A percentile compares a stretch with the other conserved stretches of the same genome.
Evolutionary conservation across 1,284 basidiomycete genomes (phyloP).

Genomic region (Kalmanozyma brasiliensis): DNA sequence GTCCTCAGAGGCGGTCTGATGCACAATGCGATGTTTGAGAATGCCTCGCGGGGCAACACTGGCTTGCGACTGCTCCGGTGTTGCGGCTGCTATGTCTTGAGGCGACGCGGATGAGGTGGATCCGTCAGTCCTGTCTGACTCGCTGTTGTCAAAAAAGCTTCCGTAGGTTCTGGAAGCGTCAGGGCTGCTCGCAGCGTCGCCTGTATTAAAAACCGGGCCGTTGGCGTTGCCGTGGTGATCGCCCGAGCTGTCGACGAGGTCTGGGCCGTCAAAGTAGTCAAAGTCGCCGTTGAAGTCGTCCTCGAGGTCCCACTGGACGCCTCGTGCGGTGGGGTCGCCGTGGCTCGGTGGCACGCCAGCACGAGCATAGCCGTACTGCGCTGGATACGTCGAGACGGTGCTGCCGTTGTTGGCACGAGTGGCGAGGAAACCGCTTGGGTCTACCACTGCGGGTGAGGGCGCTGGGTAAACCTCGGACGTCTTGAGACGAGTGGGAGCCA

Average conservation of each 20-base stretch:
- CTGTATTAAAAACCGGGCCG: slow-evolving; percentile 52
- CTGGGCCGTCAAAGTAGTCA: slow-evolving; percentile 75
- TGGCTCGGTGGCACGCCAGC: slow-evolving; percentile 25
- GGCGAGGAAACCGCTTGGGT: slow-evolving; percentile 69
- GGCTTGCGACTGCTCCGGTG: slow-evolving; percentile 46
- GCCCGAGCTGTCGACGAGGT: slow-evolving; percentile 66
- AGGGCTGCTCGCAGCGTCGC: slow-evolving; percentile 54
- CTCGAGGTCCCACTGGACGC: slow-evolving; percentile 66
- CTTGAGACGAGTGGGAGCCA: slow-evolving; percentile 92
- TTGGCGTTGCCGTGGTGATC: slow-evolving; percentile 33
- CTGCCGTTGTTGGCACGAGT: slow-evolving; percentile 40
- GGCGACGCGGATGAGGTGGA: slow-evolving; percentile 50
- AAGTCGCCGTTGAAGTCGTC: slow-evolving; percentile 73
- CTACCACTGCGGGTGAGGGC: slow-evolving; percentile 74
- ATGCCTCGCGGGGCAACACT: slow-evolving; percentile 52
- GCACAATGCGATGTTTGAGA: slow-evolving; percentile 50
- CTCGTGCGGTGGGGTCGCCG: slow-evolving; percentile 43
- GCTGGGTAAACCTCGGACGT: slow-evolving; percentile 72
- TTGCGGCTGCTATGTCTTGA: slow-evolving; percentile 45
- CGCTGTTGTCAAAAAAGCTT: slow-evolving; percentile 53
- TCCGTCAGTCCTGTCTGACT: slow-evolving; percentile 50
- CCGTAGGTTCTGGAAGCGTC: slow-evolving; percentile 48
- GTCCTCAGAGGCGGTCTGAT: slow-evolving; percentile 35
- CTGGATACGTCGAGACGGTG: slow-evolving; percentile 44
- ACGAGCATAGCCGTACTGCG: slow-evolving; percentile 43